Evolutionary conservation across 2,329 filamentous ascomycete species (phyloP), one percentile per base, ranked within the genome.

Genomic region (Cercospora sp.): DNA sequence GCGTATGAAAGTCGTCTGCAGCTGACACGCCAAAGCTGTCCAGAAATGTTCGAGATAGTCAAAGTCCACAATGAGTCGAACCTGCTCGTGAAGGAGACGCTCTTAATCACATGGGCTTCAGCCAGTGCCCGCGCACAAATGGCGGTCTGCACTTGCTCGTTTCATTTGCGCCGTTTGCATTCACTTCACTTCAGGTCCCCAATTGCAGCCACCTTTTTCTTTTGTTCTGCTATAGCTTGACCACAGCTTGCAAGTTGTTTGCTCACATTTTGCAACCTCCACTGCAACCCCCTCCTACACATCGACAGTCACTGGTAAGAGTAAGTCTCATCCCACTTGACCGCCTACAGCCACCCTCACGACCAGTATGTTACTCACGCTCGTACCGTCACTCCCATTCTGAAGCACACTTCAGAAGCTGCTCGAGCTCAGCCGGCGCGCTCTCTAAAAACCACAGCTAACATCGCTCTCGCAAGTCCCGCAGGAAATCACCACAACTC

Each of bases 11-110:
- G 42, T 28, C 36, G 3, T 23, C 42, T 16, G 10, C 16, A 48
- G 48, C 45, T 59, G 60, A 64, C 65, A 69, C 68, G 65, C 30
- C 28, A 31, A 26, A 20, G 13, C 7, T 48, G 62, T 69, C 28
- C 26, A 42, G 42, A 30, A 16, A 10, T 26, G 53, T 64, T 23
- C 28, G 16, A 18, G 10, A n/a, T 58, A 26, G 20, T 12, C n/a
- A 23, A 18, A 64, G 28, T 55, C 23, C 26, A 31, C 33, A 39
- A 33, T 12, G 13, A 18, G 13, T 63, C 13, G 13, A 48, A n/a
- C 10, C 2, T 13, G 18, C 3, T 28, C 26, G 23, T 18, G 6
- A n/a, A 42, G 6, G 58, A 30, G 23, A 26, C 23, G n/a, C 16
- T 51, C 60, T 30, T 4, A n/a, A 28, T 31, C 39, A 28, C 28